Evolutionary conservation across 257 asterid genomes (phyloP).

Genomic region (Solanum sparsipilum): DNA sequence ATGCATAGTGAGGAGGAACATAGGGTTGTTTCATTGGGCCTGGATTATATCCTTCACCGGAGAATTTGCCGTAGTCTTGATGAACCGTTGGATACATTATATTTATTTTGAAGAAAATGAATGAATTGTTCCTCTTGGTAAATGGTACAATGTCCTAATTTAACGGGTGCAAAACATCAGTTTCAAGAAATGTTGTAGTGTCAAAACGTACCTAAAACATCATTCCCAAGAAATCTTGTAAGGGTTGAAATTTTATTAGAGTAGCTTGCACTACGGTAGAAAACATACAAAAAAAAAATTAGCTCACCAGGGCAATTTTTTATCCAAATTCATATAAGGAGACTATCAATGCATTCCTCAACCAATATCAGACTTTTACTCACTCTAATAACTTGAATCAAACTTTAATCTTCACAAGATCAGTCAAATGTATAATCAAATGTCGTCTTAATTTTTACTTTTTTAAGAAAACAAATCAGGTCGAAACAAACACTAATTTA

Average conservation of each 20-base stretch:
- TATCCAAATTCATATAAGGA: no score
- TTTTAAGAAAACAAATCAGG: no score
- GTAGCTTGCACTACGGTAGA: neutral
- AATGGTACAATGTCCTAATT: neutral
- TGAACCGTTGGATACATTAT: neutral
- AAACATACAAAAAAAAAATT: no score
- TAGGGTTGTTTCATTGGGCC: neutral
- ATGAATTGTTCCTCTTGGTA: neutral
- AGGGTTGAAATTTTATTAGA: neutral
- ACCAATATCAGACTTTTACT: no score
- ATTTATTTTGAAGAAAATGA: neutral
- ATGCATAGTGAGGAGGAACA: neutral
- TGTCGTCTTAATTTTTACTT: neutral
- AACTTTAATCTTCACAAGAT: no score
- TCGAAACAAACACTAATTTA: neutral
- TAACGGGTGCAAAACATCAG: neutral
- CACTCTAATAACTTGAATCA: no score
- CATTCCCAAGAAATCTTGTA: neutral
- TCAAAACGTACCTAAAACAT: neutral
- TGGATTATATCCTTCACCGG: neutral
- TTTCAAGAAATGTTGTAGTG: neutral
- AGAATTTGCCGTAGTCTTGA: neutral
- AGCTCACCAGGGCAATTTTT: fast-evolving
- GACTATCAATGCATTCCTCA: fast-evolving
- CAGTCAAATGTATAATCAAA: neutral